phyloP scores from a whole-genome alignment of 1,284 basidiomycete genomes.

The Stereum hirsutum region DNA sequence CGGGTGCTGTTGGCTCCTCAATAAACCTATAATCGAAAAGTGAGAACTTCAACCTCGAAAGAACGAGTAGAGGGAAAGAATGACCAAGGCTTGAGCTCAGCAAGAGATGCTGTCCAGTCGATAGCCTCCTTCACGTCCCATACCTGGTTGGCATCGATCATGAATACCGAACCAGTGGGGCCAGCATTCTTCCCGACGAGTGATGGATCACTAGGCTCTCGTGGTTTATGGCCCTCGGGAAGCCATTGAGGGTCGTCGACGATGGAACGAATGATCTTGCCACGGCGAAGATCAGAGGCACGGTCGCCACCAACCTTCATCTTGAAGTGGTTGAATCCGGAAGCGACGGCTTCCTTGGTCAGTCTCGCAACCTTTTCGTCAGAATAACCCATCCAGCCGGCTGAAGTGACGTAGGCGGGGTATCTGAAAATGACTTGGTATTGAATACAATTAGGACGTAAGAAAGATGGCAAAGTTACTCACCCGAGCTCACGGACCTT shows the following conservation, averaged over 20 bases:
- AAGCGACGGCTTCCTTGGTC: constrained; percentile 76
- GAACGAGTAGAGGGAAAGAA: neutral
- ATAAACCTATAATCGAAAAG: constrained; percentile 65
- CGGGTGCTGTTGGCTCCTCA: constrained; percentile 91
- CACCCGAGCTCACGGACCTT: constrained; percentile 60
- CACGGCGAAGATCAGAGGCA: constrained; percentile 79
- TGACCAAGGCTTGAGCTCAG: constrained; percentile 87
- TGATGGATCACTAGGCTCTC: constrained; percentile 58
- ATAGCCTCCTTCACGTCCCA: constrained; percentile 94
- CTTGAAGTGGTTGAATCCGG: constrained; percentile 94
- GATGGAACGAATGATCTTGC: constrained; percentile 83
- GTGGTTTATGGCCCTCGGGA: constrained; percentile 41
- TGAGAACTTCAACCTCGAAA: constrained; percentile 1
- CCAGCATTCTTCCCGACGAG: constrained; percentile 87
- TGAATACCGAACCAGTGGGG: constrained; percentile 86
- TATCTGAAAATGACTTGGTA: constrained; percentile 43
- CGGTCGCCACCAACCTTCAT: constrained; percentile 91
- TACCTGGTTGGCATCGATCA: constrained; percentile 97
- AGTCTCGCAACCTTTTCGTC: constrained; percentile 88
- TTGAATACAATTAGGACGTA: neutral
- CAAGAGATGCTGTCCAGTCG: constrained; percentile 80
- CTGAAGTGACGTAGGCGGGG: constrained; percentile 92
- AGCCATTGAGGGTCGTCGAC: constrained; percentile 84
- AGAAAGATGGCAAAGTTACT: neutral
- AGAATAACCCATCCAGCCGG: constrained; percentile 89